Base-by-base conservation (phyloP, 345 rosid species). In the Populus tremula region DNA sequence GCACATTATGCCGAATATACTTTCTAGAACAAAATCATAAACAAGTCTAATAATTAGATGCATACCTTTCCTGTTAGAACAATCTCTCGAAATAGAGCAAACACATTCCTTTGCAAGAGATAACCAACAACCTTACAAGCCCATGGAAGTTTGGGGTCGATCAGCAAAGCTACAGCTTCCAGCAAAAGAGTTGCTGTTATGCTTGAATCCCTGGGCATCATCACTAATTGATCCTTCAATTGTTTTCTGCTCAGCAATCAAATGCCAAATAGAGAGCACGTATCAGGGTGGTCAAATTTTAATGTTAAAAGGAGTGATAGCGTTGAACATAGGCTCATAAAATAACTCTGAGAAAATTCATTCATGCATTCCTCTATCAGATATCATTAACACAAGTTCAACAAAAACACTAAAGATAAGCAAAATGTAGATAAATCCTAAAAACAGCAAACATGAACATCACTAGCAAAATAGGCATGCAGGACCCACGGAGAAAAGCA, bases 111-210 rank as follows among this genome's bases (percentile, higher is more conserved):
- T 81, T 86, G 87, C 77, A 85, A 79, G 69, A 96, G 95, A 82
- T 88, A 84, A 75, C 89, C 84, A 43, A 89, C 90, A 65, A 86
- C 73, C 87, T 91, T 89, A 86, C 97, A 96, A 81, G 82, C 92
- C 98, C 98, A 93, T 67, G 98, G 99, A 82, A 88, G 90, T 87
- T 87, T 87, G 80, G 93, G 89, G 86, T 92, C 93, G 73, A 92
- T 82, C 83, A 96, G 84, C 74, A 87, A 71, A 54, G 83, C 81
- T 69, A 90, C 83, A 75, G 91, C 88, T 85, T 91, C 95, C 75
- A 96, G 87, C 86, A 96, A 85, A 70, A 88, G 73, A 75, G 85
- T 76, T 67, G 88, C 81, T 70, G 92, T 77, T 67, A 47, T 73
- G 84, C 80, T 79, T 70, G 86, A 79, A 71, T 88, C 92, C 72